Percentiles rank a stretch among this genome's conserved stretches.
phyloP scores from a whole-genome alignment of 2,329 filamentous ascomycete genomes.

The Fusarium piperis region DNA sequence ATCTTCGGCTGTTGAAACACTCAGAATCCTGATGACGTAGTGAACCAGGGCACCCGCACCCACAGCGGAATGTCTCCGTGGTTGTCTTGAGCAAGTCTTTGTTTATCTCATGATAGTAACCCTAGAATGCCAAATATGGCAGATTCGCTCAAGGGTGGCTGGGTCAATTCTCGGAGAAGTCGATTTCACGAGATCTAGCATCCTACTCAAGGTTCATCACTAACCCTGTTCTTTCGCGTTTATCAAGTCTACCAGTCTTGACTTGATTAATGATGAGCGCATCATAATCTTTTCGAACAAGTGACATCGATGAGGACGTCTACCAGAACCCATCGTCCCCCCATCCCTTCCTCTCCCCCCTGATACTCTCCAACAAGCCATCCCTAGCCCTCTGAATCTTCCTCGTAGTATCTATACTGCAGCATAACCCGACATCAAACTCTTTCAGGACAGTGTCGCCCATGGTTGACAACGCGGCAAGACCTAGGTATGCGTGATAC shows the following conservation, averaged over 20 bases:
- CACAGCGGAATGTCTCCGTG: slow-evolving; percentile 1
- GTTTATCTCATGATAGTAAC: neutral
- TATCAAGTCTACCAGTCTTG: neutral
- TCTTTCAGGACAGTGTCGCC: slow-evolving; percentile 74
- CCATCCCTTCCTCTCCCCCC: slow-evolving; percentile 22
- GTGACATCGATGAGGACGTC: neutral
- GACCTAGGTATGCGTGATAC: slow-evolving; percentile 88
- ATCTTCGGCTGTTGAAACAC: neutral
- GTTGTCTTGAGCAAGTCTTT: neutral
- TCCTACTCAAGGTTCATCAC: neutral
- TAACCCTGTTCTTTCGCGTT: neutral
- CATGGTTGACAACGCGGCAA: slow-evolving; percentile 80
- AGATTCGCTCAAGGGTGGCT: neutral
- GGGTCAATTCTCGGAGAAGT: neutral
- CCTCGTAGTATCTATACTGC: slow-evolving; percentile 68
- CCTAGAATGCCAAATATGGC: neutral
- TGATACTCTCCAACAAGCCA: slow-evolving; percentile 44
- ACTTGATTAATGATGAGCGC: neutral
- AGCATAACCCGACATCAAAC: slow-evolving; percentile 80
- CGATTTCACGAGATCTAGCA: neutral
- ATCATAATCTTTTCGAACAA: neutral
- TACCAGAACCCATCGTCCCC: slow-evolving; percentile 37
- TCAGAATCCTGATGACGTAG: neutral
- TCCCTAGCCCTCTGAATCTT: slow-evolving; percentile 60
- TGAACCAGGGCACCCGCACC: neutral